Evolutionary conservation across 2,329 filamentous ascomycete genomes (phyloP), one percentile per base, ranked within the genome.

Genomic region (Pseudopyrenochaeta lycopersici): DNA sequence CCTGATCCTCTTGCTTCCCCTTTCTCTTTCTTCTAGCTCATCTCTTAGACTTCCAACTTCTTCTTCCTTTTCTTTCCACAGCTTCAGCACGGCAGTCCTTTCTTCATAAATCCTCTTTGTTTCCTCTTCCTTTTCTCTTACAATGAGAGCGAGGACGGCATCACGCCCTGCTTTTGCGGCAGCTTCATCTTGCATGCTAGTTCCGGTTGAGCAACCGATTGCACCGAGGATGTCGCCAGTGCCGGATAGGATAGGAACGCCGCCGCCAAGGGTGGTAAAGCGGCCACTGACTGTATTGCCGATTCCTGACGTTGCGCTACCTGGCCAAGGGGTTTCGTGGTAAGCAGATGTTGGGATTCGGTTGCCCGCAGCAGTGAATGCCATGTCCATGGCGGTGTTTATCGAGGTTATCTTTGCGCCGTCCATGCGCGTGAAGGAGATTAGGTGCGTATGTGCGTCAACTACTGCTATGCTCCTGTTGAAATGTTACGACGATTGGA

Each of bases 361-460:
- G 68, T 84, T 82, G 18, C 82, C 81, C 1, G 82, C 80, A 9
- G 82, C 82, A 4, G 82, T 85, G 64, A 81, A 84, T 29, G 82
- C 82, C 67, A 84, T 83, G 43, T 88, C 85, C 4, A 90, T 87
- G 1, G 85, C 82, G 64, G 88, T 81, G 70, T 85, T 83, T 57
- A 87, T 83, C 3, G 82, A 76, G 15, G 78, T 80, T 27, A 80
- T 67, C 56, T 80, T 81, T 31, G 77, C 77, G 52, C 68, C 72
- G 57, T 78, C 76, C 77, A 80, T 80, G 64, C 78, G 77, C 33
- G 64, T 68, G 69, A 81, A 81, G 64, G 73, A 67, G 20, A 80
- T 70, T 33, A 82, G 77, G 54, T 80, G 77, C 3, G 74, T 69
- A 38, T 76, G 71, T 20, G 70, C 62, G 62, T 80, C 78, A 27